A percentile compares a stretch with the other conserved stretches of the same genome.
Conservation (phyloP, 345 rosid genomes). For the Gynandropsis gynandra region DNA sequence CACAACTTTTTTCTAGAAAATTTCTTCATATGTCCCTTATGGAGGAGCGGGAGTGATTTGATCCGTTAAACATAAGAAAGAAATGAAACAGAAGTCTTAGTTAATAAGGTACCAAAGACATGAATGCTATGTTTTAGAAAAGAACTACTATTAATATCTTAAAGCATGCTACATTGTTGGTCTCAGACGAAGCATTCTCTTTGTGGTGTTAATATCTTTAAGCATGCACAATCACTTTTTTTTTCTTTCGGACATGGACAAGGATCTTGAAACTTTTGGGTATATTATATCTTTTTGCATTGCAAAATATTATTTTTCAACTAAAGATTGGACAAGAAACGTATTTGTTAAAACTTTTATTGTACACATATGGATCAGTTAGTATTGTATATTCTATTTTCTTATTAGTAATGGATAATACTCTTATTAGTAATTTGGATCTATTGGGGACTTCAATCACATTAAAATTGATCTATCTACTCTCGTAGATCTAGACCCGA, state of each 20-base stretch:
- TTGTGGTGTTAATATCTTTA: conserved; percentile 49
- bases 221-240: conserved; percentile 76
- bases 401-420: no score
- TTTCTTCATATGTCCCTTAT: conserved; percentile 74
- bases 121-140: not conserved
- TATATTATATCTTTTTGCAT: conserved; percentile 49
- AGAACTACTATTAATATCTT: not conserved
- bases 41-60: conserved; percentile 42
- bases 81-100: not conserved
- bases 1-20: conserved; percentile 91
- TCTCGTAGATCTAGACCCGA: no score
- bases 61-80: conserved; percentile 35
- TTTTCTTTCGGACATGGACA: conserved; percentile 68
- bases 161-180: conserved; percentile 42
- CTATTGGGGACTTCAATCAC: no score
- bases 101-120: not conserved
- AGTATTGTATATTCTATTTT: not conserved
- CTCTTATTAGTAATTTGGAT: no score
- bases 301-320: not conserved
- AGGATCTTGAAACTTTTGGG: conserved; percentile 66
- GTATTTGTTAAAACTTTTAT: no score
- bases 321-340: not conserved
- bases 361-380: not conserved
- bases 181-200: conserved; percentile 33
- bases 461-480: no score